phyloP scores from a whole-genome alignment of 2,329 filamentous ascomycete species.

The Malbranchea cinnamomea region DNA sequence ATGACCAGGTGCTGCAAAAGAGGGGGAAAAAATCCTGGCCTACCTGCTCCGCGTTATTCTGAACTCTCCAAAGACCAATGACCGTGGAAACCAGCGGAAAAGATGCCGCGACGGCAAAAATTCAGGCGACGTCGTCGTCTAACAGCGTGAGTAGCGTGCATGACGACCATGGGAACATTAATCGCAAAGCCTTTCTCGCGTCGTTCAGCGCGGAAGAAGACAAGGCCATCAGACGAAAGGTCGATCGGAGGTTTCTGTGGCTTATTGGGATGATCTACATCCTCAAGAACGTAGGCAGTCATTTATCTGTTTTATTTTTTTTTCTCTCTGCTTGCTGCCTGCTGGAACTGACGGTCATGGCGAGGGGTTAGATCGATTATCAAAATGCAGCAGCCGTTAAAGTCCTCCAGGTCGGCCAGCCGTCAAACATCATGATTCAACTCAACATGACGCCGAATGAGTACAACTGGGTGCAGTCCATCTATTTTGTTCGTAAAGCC shows the following conservation, averaged over 20 bases:
- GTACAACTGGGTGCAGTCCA: conserved; percentile 28
- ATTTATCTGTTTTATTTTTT: background rate
- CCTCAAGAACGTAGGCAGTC: conserved; percentile 24
- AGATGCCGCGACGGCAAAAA: too few relatives aligned
- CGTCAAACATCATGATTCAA: conserved; percentile 24
- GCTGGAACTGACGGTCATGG: background rate
- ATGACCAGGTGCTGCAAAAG: too few relatives aligned
- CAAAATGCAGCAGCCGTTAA: conserved; percentile 29
- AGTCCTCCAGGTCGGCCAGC: conserved; percentile 28
- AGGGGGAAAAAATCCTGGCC: too few relatives aligned
- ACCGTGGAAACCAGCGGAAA: too few relatives aligned
- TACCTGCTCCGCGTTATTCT: too few relatives aligned
- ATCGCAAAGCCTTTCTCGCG: conserved; percentile 23
- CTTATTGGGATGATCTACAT: conserved; percentile 29
- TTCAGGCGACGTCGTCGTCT: too few relatives aligned
- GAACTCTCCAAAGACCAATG: too few relatives aligned
- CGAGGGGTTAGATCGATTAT: conserved; percentile 18
- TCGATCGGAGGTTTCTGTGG: conserved; percentile 23
- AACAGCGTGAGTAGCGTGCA: too few relatives aligned
- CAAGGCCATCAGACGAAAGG: conserved; percentile 25
- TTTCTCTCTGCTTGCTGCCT: conserved; percentile 9
- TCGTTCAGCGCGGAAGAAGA: conserved; percentile 27
- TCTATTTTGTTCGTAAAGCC: conserved; percentile 21
- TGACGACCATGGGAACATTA: too few relatives aligned
- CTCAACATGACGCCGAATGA: conserved; percentile 27